These are phyloP conservation scores for Endothia cerciana DNA, from an alignment of 2,329 filamentous ascomycete species.

Conservation along the genomic window DNA sequence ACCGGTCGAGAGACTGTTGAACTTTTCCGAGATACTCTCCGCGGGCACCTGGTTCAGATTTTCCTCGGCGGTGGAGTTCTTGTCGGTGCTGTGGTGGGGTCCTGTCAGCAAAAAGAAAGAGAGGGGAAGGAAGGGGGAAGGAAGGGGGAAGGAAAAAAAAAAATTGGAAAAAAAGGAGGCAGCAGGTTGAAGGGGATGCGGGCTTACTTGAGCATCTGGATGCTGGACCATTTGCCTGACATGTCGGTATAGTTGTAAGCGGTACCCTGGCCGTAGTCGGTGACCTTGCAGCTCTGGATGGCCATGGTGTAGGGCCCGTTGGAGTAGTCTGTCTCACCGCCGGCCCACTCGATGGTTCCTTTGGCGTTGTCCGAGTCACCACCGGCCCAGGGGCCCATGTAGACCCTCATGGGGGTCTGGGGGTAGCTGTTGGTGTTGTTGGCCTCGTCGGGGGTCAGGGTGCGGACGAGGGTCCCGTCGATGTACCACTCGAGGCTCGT, in stretches of 20 bases:
- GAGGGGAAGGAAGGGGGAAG: not conserved
- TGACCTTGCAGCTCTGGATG: conserved; percentile 61
- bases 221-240: conserved; percentile 66
- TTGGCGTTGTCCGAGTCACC: conserved; percentile 58
- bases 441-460: conserved; percentile 63
- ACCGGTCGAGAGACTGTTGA: conserved; percentile 51
- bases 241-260: conserved; percentile 68
- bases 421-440: conserved; percentile 68
- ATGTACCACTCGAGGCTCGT: conserved; percentile 70
- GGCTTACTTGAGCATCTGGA: conserved; percentile 59
- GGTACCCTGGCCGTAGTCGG: conserved; percentile 65
- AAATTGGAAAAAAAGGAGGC: no score
- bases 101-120: not conserved
- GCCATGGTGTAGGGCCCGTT: conserved; percentile 74
- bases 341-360: conserved; percentile 70
- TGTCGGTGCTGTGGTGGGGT: conserved; percentile 43
- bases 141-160: not conserved
- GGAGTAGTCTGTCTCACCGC: conserved; percentile 68
- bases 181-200: no score
- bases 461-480: conserved; percentile 68
- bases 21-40: conserved; percentile 56
- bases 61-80: conserved; percentile 58
- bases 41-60: conserved; percentile 46
- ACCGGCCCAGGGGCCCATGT: conserved; percentile 69
- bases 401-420: conserved; percentile 76